Evolutionary conservation across 176 grass and related monocot genomes (phyloP).

Genomic region (Oropetium thomaeum): DNA sequence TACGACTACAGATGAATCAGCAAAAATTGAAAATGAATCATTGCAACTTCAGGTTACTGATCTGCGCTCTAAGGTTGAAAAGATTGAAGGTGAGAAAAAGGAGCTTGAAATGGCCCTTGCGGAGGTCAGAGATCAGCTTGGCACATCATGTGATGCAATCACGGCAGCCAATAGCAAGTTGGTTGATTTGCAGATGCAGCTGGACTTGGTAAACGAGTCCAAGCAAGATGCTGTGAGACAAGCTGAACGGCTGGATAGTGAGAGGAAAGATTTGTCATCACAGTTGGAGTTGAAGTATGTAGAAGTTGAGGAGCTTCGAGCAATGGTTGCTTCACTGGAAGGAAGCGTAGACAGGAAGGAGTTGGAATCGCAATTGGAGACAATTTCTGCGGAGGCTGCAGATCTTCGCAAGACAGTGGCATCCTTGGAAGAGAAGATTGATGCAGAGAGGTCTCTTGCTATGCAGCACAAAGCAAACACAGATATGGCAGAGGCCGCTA

Average conservation of each 20-base stretch:
- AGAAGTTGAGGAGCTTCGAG: conserved; percentile 51
- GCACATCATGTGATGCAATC: conserved; percentile 41
- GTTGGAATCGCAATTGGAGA: conserved; percentile 60
- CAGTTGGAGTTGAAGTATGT: conserved; percentile 51
- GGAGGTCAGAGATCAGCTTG: conserved; percentile 57
- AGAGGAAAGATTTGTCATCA: conserved; percentile 48
- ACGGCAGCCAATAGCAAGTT: conserved; percentile 56
- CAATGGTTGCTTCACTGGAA: conserved; percentile 44
- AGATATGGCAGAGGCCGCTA: conserved; percentile 47
- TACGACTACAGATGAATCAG: conserved; percentile 32
- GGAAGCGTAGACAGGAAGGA: conserved; percentile 46
- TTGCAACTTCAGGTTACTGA: conserved; percentile 35
- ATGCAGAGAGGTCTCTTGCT: conserved; percentile 49
- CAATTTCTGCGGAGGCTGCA: conserved; percentile 37
- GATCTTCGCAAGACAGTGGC: conserved; percentile 46
- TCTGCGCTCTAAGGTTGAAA: conserved; percentile 47
- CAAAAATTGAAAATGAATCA: conserved; percentile 44
- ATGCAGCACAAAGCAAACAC: conserved; percentile 46
- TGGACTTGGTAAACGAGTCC: conserved; percentile 57
- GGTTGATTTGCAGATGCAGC: conserved; percentile 53
- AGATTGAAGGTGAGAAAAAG: conserved; percentile 64
- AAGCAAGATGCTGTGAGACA: conserved; percentile 42
- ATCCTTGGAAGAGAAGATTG: conserved; percentile 61
- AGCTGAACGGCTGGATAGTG: conserved; percentile 41
- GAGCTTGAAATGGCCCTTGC: conserved; percentile 54